phyloP scores from a whole-genome alignment of 768 basidiomycete species.

The Tulasnella sp. region DNA sequence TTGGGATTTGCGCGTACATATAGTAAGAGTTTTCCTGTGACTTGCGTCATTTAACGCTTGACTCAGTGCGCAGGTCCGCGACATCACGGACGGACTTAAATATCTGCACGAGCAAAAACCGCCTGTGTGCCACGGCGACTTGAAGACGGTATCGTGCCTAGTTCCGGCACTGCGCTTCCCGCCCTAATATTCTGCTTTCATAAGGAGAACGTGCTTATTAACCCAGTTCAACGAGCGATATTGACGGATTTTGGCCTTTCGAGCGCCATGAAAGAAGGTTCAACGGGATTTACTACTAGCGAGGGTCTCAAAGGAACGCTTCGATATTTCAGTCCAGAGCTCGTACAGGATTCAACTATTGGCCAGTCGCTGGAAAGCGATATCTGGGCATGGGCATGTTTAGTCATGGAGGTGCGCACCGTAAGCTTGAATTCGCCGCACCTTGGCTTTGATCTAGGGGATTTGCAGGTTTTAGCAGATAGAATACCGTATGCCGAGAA shows the following conservation, averaged over 20 bases:
- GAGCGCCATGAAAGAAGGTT: not conserved
- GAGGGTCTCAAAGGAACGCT: not conserved
- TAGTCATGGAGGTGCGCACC: not conserved
- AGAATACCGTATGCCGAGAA: too few species aligned
- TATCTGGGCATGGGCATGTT: not conserved
- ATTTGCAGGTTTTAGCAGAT: too few species aligned
- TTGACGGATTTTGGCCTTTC: not conserved
- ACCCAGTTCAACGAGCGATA: not conserved
- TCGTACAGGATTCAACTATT: not conserved
- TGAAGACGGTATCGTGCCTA: not conserved
- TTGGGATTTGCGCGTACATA: not conserved
- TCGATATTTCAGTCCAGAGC: not conserved
- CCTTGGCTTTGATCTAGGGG: too few species aligned
- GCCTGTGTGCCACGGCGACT: not conserved
- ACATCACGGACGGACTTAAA: not conserved
- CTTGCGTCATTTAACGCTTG: not conserved
- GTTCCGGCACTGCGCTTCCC: too few species aligned
- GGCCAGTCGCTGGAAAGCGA: not conserved
- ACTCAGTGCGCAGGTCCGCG: not conserved
- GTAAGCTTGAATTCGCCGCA: too few species aligned
- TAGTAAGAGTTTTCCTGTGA: not conserved
- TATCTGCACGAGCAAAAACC: not conserved
- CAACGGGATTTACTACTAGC: not conserved
- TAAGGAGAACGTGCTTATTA: not conserved
- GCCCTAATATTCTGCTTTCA: too few species aligned